Evolutionary conservation across 2,329 filamentous ascomycete species (phyloP).

Genomic region (Arthrobotrys entomopaga): DNA sequence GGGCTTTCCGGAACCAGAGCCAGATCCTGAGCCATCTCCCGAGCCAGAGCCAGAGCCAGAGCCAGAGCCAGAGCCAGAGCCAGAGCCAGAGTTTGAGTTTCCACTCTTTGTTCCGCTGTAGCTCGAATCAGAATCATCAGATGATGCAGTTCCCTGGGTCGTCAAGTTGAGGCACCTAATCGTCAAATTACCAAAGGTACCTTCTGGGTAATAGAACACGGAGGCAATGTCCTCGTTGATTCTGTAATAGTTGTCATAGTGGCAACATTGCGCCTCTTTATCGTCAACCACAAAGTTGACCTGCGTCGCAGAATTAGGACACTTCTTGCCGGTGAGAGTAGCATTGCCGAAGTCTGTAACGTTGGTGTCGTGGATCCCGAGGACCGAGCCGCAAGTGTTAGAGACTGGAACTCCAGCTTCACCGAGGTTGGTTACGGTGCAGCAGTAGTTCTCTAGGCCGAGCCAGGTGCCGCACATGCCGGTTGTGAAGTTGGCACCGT

Average conservation of each 20-base stretch:
- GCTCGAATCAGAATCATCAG: constrained; percentile 32
- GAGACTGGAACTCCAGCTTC: constrained; percentile 1
- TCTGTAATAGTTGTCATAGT: constrained; percentile 15
- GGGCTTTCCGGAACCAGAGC: constrained; percentile 25
- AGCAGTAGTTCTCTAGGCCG: constrained; percentile 36
- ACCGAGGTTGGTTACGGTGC: constrained; percentile 21
- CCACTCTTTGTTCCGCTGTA: constrained; percentile 40
- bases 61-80: constrained; percentile 10
- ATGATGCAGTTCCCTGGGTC: constrained; percentile 18
- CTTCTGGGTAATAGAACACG: constrained; percentile 26
- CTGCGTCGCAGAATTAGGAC: constrained; percentile 4
- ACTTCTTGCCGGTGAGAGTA: constrained; percentile 7
- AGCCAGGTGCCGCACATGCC: constrained; percentile 47
- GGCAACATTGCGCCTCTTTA: constrained; percentile 22
- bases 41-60: constrained; percentile 9
- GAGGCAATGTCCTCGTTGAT: constrained; percentile 31
- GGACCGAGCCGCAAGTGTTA: constrained; percentile 39
- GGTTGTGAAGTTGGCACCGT: constrained; percentile 28
- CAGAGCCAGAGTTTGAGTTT: constrained; percentile 13
- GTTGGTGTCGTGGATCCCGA: constrained; percentile 29
- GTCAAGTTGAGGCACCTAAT: constrained; percentile 46
- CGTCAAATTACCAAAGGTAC: constrained; percentile 20
- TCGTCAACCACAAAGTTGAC: constrained; percentile 6
- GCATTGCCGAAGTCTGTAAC: constrained; percentile 28
- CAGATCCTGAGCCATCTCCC: not conserved